A percentile compares a stretch with the other conserved stretches of the same genome.
These are phyloP conservation scores for Rhodosporidiobolus sp. DNA, from an alignment of 768 basidiomycete species.

Conservation along the genomic window DNA sequence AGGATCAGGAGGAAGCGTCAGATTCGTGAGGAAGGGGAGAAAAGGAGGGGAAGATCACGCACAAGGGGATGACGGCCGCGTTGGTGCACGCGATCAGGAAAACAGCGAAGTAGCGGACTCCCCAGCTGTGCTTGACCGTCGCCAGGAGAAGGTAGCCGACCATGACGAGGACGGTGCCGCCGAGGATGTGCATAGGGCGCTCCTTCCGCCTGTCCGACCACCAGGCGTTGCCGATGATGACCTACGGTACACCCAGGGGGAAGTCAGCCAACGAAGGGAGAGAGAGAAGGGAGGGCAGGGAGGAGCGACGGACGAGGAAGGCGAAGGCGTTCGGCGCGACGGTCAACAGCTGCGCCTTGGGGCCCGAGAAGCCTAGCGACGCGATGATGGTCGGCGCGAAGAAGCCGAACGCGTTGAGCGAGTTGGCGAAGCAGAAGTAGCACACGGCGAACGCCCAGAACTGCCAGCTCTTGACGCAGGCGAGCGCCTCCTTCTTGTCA, in stretches of 20 bases:
- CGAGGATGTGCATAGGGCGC: conserved; percentile 44
- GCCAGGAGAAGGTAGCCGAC: conserved; percentile 45
- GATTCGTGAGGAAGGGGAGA: too few relatives aligned
- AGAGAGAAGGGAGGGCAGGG: too few relatives aligned
- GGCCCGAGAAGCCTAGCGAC: conserved; percentile 18
- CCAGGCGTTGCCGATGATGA: conserved; percentile 46
- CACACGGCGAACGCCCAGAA: conserved; percentile 24
- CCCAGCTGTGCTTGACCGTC: conserved; percentile 38
- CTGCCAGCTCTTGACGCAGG: conserved; percentile 18
- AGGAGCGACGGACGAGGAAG: conserved; percentile 6
- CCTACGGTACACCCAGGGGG: too few relatives aligned
- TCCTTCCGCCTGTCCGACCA: conserved; percentile 42
- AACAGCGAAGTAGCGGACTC: conserved; percentile 43
- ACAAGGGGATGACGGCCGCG: conserved; percentile 46
- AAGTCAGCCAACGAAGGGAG: too few relatives aligned
- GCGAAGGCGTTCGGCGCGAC: conserved; percentile 18
- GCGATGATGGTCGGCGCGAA: conserved; percentile 26
- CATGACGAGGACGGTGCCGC: conserved; percentile 39
- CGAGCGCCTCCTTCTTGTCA: conserved; percentile 12
- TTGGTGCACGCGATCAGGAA: conserved; percentile 47
- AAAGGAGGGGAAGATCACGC: neutral
- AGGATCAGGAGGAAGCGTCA: neutral
- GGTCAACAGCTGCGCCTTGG: conserved; percentile 18
- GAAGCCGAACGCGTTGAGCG: conserved; percentile 27
- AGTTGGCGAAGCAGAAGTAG: conserved; percentile 28